phyloP scores from a whole-genome alignment of 2,329 filamentous ascomycete genomes.

The Cyanodermella asteris region DNA sequence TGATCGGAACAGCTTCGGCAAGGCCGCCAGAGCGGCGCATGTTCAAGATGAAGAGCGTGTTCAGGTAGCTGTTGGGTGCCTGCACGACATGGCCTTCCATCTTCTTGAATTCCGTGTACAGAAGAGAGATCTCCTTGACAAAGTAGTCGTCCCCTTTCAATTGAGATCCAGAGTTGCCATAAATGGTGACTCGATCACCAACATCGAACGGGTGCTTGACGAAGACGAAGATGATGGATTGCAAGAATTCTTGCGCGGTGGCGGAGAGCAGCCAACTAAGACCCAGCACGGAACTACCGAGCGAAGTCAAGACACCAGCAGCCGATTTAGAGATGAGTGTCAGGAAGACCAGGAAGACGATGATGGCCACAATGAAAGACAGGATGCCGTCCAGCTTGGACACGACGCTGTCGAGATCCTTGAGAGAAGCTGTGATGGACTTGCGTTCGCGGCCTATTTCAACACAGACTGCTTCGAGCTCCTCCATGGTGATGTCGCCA shows the following conservation, averaged over 20 bases:
- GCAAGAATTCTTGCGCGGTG: constrained; percentile 82
- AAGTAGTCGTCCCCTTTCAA: constrained; percentile 83
- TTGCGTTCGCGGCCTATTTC: constrained; percentile 91
- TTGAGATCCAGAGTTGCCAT: constrained; percentile 64
- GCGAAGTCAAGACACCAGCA: constrained; percentile 74
- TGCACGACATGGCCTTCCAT: constrained; percentile 94
- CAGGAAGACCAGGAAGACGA: constrained; percentile 68
- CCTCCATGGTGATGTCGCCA: constrained; percentile 87
- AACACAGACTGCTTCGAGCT: constrained; percentile 78
- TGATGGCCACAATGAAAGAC: constrained; percentile 61
- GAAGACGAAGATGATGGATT: constrained; percentile 87
- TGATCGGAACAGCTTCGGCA: constrained; percentile 64
- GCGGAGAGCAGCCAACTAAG: constrained; percentile 83
- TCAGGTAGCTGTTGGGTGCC: constrained; percentile 82
- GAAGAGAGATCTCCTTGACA: constrained; percentile 75
- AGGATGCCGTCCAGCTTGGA: constrained; percentile 76
- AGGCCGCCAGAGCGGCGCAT: constrained; percentile 74
- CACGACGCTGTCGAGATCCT: constrained; percentile 86
- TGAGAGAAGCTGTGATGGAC: constrained; percentile 80
- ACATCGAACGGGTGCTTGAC: constrained; percentile 96
- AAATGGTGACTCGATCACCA: constrained; percentile 76
- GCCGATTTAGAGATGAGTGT: constrained; percentile 77
- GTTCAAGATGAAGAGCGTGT: constrained; percentile 85
- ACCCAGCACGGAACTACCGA: constrained; percentile 65
- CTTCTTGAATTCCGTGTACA: constrained; percentile 97